Evolutionary conservation across 2,329 filamentous ascomycete species (phyloP).

Genomic region (Talaromyces albobiverticillius): DNA sequence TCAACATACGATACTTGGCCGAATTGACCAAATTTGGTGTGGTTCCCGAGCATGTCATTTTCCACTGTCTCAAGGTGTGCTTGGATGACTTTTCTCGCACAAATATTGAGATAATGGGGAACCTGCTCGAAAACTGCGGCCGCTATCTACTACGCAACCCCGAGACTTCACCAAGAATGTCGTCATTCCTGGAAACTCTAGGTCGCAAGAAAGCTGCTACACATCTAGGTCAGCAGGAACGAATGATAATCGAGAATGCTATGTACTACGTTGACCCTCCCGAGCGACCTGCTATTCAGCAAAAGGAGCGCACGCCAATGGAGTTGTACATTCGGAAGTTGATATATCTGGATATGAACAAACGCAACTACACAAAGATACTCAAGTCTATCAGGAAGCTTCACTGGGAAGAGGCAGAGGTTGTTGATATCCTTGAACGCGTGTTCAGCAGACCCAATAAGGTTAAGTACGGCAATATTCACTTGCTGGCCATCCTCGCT

Average conservation of each 20-base stretch:
- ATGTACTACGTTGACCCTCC: constrained; percentile 98
- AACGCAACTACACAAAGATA: constrained; percentile 89
- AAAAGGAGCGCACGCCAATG: constrained; percentile 91
- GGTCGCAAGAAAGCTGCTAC: constrained; percentile 95
- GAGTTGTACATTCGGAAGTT: constrained; percentile 92
- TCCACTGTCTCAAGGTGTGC: constrained; percentile 96
- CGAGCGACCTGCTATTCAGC: constrained; percentile 86
- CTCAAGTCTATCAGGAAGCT: constrained; percentile 91
- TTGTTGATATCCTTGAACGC: constrained; percentile 76
- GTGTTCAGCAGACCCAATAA: constrained; percentile 95
- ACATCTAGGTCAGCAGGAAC: constrained; percentile 90
- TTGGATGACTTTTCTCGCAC: constrained; percentile 96
- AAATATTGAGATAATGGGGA: constrained; percentile 99
- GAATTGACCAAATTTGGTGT: constrained; percentile 98
- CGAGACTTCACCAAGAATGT: constrained; percentile 90
- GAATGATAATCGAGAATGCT: constrained; percentile 97
- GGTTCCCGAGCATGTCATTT: constrained; percentile 97
- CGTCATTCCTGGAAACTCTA: constrained; percentile 87
- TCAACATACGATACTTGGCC: constrained; percentile 95
- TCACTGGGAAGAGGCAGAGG: constrained; percentile 94
- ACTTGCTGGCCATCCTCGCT: constrained; percentile 84
- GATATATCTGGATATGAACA: constrained; percentile 89
- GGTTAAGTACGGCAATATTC: constrained; percentile 96
- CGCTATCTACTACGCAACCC: constrained; percentile 89
- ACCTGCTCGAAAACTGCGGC: constrained; percentile 92